Conservation (phyloP, 768 basidiomycete genomes). For the Russula sp. region DNA sequence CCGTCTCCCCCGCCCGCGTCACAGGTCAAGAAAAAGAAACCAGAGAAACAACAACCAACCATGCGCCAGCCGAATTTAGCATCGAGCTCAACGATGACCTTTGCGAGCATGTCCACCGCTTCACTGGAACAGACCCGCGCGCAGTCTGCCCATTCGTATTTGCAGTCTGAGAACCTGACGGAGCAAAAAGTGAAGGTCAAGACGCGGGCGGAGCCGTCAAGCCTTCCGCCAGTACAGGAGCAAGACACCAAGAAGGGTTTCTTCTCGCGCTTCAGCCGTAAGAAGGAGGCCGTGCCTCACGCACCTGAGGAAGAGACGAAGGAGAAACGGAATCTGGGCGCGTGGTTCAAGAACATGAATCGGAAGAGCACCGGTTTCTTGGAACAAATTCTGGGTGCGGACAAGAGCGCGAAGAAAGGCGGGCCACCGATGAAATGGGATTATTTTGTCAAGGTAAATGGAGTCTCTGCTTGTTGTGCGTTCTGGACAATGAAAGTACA, state of each 20-base stretch:
- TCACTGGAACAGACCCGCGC: conserved; percentile 49
- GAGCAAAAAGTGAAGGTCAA: conserved; percentile 65
- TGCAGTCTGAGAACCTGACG: conserved; percentile 49
- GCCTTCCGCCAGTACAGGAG: conserved; percentile 46
- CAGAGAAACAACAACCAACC: conserved; percentile 12
- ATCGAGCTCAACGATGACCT: conserved; percentile 28
- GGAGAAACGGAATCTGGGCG: conserved; percentile 37
- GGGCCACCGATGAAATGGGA: conserved; percentile 38
- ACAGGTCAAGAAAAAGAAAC: conserved; percentile 22
- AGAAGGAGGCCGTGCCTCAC: conserved; percentile 35
- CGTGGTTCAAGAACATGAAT: conserved; percentile 28
- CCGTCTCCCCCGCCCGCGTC: background rate
- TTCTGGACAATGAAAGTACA: background rate
- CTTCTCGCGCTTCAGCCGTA: conserved; percentile 50
- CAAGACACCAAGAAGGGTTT: conserved; percentile 46
- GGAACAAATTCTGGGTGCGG: conserved; percentile 30
- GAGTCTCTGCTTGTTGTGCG: too few species aligned
- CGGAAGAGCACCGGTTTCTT: conserved; percentile 31
- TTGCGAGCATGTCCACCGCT: conserved; percentile 39
- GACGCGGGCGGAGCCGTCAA: conserved; percentile 58
- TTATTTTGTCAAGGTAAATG: conserved; percentile 35
- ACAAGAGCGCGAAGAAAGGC: conserved; percentile 31
- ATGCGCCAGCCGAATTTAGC: conserved; percentile 30
- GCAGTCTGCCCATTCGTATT: conserved; percentile 69
- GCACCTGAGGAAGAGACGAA: conserved; percentile 33